Base-by-base conservation (phyloP, 228 moss, liverwort and hornwort genomes). In the Sphagnum magellanicum region DNA sequence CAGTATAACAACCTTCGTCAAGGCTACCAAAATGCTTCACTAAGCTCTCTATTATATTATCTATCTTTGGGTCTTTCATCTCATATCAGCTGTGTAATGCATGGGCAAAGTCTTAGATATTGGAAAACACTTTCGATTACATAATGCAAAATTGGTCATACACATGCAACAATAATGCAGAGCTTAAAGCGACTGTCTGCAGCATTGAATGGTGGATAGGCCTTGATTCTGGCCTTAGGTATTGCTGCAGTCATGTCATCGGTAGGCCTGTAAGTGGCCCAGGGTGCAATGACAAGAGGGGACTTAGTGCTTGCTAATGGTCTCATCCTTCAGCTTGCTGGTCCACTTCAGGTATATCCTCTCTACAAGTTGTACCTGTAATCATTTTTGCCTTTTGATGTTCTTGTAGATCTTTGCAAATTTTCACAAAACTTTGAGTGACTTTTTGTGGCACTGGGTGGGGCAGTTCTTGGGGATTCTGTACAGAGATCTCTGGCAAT, bases 301-400 rank as follows among this genome's bases (percentile, higher is more conserved):
- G 95, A 92, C 76, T 92, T 95, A 74, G 95, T 95, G 72, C 90
- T 95, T 70, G 92, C 95, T 55, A 95, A 95, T 73, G 95, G 95
- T 70, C 89, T 95, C 69, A 91, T 95, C 70, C 77, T 90, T 50
- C 95, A 95, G 75, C 90, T 95, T 69, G 92, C 95, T 64, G 95
- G 95, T 79, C 94, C 94, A 70, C 75, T 95, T 60, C 94, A 95
- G 90, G 94, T 92, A 68, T 63, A 74, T 55, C 55, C 16, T 68
- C 52, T 53, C n/a, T 58, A 14, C 57, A 49, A 50, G 57, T 55
- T 1, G 32, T 32, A 1, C 32, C 32, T 32, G 32, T 32, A 32
- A 1, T 32, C 32, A 32, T 32, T 32, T 32, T 32, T 32, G 32
- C 32, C 0, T 32, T 32, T 32, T 32, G 32, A 32, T 32, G 32